phyloP scores from a whole-genome alignment of 176 grass and related monocot species.

The Metroxylon sagu region DNA sequence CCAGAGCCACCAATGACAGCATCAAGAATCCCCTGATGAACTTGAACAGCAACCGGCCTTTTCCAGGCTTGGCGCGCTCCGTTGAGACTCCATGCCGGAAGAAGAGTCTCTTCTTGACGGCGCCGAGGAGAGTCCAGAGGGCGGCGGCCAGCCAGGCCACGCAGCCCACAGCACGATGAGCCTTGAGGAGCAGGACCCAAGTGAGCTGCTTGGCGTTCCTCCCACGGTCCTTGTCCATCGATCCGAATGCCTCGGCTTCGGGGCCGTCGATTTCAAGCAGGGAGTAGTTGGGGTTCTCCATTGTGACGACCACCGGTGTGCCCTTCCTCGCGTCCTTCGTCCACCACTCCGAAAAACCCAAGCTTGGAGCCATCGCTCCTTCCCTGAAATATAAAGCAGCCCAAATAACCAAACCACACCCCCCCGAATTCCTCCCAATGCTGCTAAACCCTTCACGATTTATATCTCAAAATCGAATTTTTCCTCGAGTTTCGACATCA shows the following conservation, averaged over 20 bases:
- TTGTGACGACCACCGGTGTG: slow-evolving; percentile 56
- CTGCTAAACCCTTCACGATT: no score
- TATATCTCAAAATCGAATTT: not conserved
- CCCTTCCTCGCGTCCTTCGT: slow-evolving; percentile 36
- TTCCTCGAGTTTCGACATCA: not conserved
- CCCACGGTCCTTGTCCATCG: slow-evolving; percentile 50
- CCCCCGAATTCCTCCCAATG: no score
- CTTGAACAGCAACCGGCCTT: slow-evolving; percentile 35
- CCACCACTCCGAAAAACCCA: slow-evolving; percentile 37
- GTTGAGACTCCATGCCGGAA: not conserved
- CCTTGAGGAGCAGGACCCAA: slow-evolving; percentile 59
- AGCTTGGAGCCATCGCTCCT: slow-evolving; percentile 41
- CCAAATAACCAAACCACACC: no score
- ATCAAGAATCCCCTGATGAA: slow-evolving; percentile 50
- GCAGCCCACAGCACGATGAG: slow-evolving; percentile 44
- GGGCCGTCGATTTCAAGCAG: slow-evolving; percentile 53
- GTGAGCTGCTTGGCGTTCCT: slow-evolving; percentile 78
- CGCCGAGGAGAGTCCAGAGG: slow-evolving; percentile 34
- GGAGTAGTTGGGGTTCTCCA: slow-evolving; percentile 80
- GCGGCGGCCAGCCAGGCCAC: slow-evolving; percentile 31
- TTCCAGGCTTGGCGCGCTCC: slow-evolving; percentile 9
- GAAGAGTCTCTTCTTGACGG: slow-evolving; percentile 31
- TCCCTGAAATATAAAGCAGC: no score
- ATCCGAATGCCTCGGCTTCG: slow-evolving; percentile 29
- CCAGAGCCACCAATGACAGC: slow-evolving; percentile 40